Evolutionary conservation across 139 green algal genomes (phyloP).

Genomic region (Picochlorum sp.): DNA sequence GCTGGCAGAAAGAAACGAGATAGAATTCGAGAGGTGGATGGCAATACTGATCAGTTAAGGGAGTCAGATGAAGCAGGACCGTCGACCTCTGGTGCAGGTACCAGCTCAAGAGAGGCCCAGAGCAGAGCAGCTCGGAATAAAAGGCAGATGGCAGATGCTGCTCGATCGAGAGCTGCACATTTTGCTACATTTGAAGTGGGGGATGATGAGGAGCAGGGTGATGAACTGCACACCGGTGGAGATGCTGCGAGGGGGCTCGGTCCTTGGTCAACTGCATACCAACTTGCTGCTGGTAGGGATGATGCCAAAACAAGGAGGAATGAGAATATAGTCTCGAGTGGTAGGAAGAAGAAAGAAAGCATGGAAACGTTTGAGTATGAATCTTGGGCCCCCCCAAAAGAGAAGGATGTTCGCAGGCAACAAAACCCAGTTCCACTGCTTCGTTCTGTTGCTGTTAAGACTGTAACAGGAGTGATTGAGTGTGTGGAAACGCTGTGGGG

Average conservation of each 20-base stretch:
- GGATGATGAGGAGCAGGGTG: conserved; percentile 4
- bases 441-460: conserved; percentile 20
- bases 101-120: background rate
- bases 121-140: background rate
- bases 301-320: conserved; percentile 31
- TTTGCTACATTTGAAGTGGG: conserved; percentile 43
- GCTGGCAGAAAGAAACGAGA: no score
- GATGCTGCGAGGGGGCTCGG: conserved; percentile 44
- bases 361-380: background rate
- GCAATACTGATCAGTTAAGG: no score
- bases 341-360: background rate
- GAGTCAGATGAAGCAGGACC: background rate
- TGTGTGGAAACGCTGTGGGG: conserved; percentile 49
- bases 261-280: conserved; percentile 41
- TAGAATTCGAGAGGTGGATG: no score
- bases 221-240: conserved; percentile 28
- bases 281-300: conserved; percentile 45
- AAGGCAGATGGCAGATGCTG: background rate
- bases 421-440: conserved; percentile 17
- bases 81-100: background rate
- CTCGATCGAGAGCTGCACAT: conserved; percentile 31
- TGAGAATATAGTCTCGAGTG: conserved; percentile 21
- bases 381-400: conserved; percentile 30
- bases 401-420: conserved; percentile 19
- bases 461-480: conserved; percentile 43